These are phyloP conservation scores for Phytophthora multivora DNA, from an alignment of 352 stramenopile genomes.

Conservation along the genomic window DNA sequence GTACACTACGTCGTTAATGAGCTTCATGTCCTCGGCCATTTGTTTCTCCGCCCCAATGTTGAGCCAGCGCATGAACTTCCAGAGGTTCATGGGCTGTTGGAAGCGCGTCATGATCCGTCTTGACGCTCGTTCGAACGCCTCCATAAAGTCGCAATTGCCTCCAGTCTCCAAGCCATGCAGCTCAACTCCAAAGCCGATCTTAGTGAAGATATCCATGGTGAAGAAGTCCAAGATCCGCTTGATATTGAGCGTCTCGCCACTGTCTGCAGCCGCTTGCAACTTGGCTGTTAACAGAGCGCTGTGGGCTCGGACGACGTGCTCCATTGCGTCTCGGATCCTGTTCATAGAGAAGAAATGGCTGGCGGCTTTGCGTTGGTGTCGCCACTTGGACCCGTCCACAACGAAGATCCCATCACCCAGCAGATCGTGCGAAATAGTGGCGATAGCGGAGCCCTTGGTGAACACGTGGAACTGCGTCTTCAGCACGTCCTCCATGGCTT, in stretches of 20 bases:
- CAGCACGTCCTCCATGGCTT: constrained; percentile 60
- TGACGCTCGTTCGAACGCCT: constrained; percentile 44
- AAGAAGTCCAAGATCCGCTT: constrained; percentile 61
- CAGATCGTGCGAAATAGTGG: constrained; percentile 52
- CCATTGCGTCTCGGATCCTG: constrained; percentile 60
- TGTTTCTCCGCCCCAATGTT: constrained; percentile 30
- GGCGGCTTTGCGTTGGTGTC: constrained; percentile 80
- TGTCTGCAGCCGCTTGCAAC: constrained; percentile 16
- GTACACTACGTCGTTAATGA: constrained; percentile 32
- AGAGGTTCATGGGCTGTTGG: constrained; percentile 41
- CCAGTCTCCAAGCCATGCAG: constrained; percentile 45
- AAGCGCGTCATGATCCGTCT: constrained; percentile 43
- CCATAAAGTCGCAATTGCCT: constrained; percentile 34
- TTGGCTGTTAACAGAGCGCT: constrained; percentile 34
- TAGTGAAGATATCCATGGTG: constrained; percentile 74
- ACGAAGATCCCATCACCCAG: constrained; percentile 82
- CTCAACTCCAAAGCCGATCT: constrained; percentile 74
- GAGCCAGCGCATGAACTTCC: constrained; percentile 42
- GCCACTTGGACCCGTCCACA: constrained; percentile 68
- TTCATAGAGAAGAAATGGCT: constrained; percentile 88
- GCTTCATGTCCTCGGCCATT: constrained; percentile 30
- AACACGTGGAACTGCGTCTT: constrained; percentile 81
- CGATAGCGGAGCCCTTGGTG: constrained; percentile 52
- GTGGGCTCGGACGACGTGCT: constrained; percentile 48
- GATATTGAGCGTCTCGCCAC: constrained; percentile 39